Conservation (phyloP, 257 asterid species). For the Capsicum pubescens region DNA sequence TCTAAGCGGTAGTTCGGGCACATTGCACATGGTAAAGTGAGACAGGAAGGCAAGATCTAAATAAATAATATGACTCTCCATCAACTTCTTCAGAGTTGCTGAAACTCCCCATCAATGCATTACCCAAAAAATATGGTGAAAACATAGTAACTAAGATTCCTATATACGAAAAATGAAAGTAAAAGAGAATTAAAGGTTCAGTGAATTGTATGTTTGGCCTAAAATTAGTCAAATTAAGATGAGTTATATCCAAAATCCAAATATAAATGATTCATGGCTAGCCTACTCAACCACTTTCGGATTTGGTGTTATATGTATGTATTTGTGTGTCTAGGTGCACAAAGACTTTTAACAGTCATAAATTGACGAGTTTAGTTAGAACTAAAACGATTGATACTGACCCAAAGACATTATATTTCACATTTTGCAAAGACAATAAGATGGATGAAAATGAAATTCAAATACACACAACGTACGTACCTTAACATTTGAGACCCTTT, state of each 20-base stretch:
- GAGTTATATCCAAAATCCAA: not conserved
- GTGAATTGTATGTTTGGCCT: not conserved
- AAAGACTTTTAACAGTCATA: too few relatives aligned
- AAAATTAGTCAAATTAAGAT: not conserved
- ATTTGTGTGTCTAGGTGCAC: too few relatives aligned
- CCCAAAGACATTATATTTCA: too few relatives aligned
- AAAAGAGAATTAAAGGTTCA: too few relatives aligned
- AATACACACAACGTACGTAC: too few relatives aligned
- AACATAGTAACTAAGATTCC: not conserved
- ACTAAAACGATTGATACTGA: too few relatives aligned
- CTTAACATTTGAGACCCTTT: not conserved
- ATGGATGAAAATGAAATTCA: too few relatives aligned
- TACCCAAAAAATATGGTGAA: not conserved
- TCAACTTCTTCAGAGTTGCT: not conserved
- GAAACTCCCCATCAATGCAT: not conserved
- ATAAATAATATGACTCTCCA: not conserved
- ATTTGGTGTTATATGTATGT: too few relatives aligned
- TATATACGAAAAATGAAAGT: too few relatives aligned
- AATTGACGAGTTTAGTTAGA: too few relatives aligned
- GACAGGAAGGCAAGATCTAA: not conserved
- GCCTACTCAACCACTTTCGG: not conserved
- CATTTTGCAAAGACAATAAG: too few relatives aligned
- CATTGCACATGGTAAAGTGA: slow-evolving; percentile 19
- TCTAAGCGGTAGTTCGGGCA: not conserved
- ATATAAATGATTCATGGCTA: too few relatives aligned